phyloP scores from a whole-genome alignment of 352 stramenopile genomes.

The Nothophytophthora sp. region DNA sequence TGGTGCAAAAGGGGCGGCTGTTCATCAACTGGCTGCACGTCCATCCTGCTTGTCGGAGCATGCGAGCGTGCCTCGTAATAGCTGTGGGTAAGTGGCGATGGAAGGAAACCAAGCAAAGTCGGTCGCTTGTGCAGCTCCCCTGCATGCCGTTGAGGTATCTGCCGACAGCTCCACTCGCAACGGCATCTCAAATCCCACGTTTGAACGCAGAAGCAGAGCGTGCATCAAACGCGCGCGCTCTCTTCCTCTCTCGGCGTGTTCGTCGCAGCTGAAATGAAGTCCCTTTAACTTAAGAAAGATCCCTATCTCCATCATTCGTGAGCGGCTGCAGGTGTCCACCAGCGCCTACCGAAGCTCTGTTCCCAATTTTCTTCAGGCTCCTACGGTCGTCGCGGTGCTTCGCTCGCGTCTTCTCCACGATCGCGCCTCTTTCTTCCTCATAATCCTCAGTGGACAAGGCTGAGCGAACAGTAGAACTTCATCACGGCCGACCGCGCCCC shows the following conservation, averaged over 20 bases:
- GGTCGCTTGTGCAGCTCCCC: too few relatives aligned
- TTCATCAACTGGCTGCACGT: neutral
- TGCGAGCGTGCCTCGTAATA: too few relatives aligned
- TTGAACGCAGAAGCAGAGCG: neutral
- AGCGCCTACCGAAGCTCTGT: slow-evolving; percentile 2
- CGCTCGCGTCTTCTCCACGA: slow-evolving; percentile 7
- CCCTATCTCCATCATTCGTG: slow-evolving; percentile 17
- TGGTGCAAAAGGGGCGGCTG: neutral
- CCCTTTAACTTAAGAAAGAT: slow-evolving; percentile 38
- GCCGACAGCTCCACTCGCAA: too few relatives aligned
- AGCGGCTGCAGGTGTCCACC: slow-evolving; percentile 16
- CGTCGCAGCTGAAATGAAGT: slow-evolving; percentile 30
- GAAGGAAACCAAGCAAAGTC: too few relatives aligned
- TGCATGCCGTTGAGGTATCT: too few relatives aligned
- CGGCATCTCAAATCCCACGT: too few relatives aligned
- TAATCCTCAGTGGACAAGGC: slow-evolving; percentile 1
- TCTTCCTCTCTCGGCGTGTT: neutral
- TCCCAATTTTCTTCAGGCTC: slow-evolving; percentile 1
- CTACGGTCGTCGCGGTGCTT: slow-evolving; percentile 9
- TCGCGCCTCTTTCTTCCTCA: neutral
- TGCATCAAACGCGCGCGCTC: neutral
- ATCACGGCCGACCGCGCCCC: slow-evolving; percentile 54
- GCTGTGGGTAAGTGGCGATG: neutral
- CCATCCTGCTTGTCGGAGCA: too few relatives aligned
- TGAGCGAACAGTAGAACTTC: slow-evolving; percentile 4